Evolutionary conservation across 257 asterid species (phyloP), one percentile per base, ranked within the genome.

Genomic region (Cynanchum wilfordii): DNA sequence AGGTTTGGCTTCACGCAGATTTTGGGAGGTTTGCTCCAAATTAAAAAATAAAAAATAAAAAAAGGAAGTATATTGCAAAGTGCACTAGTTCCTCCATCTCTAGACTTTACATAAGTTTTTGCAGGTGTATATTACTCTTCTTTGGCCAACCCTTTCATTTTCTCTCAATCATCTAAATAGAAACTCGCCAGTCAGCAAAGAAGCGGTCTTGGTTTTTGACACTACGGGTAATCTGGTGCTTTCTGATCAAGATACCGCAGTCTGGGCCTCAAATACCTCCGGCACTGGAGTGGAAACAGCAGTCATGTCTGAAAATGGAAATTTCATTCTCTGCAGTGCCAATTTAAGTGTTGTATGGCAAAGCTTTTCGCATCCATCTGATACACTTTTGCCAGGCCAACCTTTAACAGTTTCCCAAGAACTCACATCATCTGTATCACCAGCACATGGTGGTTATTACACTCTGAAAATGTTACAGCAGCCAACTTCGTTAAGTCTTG

Each of bases 201-300:
- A 78, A 19, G 97, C 98, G 54, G 51, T 52, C 79, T 47, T 93
- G 83, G 96, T 90, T 78, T 87, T 93, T 65, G 82, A 83, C 73
- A 29, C 78, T 78, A 66, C 76, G 74, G 98, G 97, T 76, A 82
- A 83, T 50, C 94, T 93, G 73, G 78, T 82, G 68, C 90, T 93
- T 60, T 55, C 16, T 25, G 92, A 90, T 78, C 74, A 80, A 24
- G 78, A 52, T 73, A 44, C 81, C 80, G 76, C 86, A 22, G 65
- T 87, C 75, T 93, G 98, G 98, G 64, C 92, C 10, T 86, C 98
- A 56, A 93, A 93, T 87, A 86, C 98, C 69, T 80, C 95, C 54
- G 55, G 65, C 7, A 45, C 69, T 4, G 86, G 82, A 9, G 88
- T 74, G 57, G 86, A 84, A 56, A 38, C 85, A 3, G 98, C 92